Evolutionary conservation across 2,329 filamentous ascomycete species (phyloP).

Genomic region (Neospermospora avenae): DNA sequence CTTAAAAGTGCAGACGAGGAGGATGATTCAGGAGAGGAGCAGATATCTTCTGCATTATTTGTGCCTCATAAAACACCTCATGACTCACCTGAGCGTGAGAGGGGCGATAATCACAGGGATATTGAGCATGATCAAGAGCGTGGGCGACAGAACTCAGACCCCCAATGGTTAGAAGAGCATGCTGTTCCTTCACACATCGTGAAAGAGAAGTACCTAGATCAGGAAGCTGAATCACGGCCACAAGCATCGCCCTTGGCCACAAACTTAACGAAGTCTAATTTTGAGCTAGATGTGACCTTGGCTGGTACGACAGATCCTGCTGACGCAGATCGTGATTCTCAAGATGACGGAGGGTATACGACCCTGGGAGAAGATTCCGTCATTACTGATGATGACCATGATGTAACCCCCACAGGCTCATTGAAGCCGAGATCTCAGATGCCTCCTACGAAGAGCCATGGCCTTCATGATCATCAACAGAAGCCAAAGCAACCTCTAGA

Average conservation of each 20-base stretch:
- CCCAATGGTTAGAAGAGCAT: slow-evolving; percentile 36
- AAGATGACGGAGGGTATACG: slow-evolving; percentile 27
- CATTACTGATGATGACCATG: slow-evolving; percentile 26
- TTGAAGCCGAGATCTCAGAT: slow-evolving; percentile 30
- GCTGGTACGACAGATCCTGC: background rate
- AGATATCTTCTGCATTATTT: slow-evolving; percentile 83
- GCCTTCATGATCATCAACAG: slow-evolving; percentile 50
- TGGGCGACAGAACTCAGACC: slow-evolving; percentile 17
- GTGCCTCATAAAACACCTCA: slow-evolving; percentile 65
- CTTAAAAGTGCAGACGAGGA: slow-evolving; percentile 40
- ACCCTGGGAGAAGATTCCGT: slow-evolving; percentile 27
- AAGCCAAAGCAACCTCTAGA: slow-evolving; percentile 59
- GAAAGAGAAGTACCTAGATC: slow-evolving; percentile 20
- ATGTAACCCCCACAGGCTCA: slow-evolving; percentile 33
- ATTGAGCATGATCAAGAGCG: slow-evolving; percentile 12
- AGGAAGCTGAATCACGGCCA: slow-evolving; percentile 18
- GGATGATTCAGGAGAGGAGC: slow-evolving; percentile 70
- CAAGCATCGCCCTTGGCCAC: slow-evolving; percentile 13
- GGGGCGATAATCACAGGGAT: slow-evolving; percentile 13
- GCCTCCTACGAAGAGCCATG: slow-evolving; percentile 30
- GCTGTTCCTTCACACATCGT: slow-evolving; percentile 37
- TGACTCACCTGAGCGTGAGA: slow-evolving; percentile 39
- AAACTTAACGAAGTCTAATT: slow-evolving; percentile 31
- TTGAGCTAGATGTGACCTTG: slow-evolving; percentile 11
- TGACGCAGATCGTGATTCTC: slow-evolving; percentile 19